Percentiles rank a stretch among this genome's conserved stretches.
Evolutionary conservation across 805 yeast genomes (phyloP).

Genomic region (Starmerella vitae): DNA sequence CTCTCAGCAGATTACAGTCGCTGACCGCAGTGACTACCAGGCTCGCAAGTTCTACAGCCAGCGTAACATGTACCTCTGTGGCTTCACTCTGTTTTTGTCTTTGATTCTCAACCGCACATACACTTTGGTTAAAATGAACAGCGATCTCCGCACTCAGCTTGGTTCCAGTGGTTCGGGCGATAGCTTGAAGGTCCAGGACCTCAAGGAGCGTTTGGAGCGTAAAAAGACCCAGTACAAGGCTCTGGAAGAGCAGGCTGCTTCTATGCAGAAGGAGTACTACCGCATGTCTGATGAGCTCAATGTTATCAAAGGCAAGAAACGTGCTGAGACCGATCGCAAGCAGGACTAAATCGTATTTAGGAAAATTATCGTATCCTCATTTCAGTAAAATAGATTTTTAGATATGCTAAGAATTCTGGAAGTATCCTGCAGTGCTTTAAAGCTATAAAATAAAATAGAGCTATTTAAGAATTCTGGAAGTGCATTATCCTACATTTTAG

Average conservation of each 20-base stretch:
- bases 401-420: too few species aligned
- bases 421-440: too few species aligned
- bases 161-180: constrained; percentile 36
- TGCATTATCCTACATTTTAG: too few species aligned
- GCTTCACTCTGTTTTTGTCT: constrained; percentile 83
- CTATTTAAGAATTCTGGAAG: too few species aligned
- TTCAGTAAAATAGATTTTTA: too few species aligned
- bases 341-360: not conserved
- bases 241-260: constrained; percentile 59
- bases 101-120: constrained; percentile 76
- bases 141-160: constrained; percentile 16
- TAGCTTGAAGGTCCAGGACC: constrained; percentile 35
- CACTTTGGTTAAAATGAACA: constrained; percentile 58
- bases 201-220: constrained; percentile 39
- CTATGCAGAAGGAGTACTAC: constrained; percentile 53
- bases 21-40: constrained; percentile 68
- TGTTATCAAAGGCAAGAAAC: constrained; percentile 15
- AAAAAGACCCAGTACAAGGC: constrained; percentile 53
- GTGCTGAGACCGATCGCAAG: not conserved
- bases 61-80: constrained; percentile 90
- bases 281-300: constrained; percentile 30
- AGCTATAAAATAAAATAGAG: too few species aligned
- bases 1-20: constrained; percentile 27
- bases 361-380: too few species aligned
- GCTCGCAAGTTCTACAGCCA: constrained; percentile 92